Conservation (phyloP, 148 eudicot species). For the Amaranthus palmeri region DNA sequence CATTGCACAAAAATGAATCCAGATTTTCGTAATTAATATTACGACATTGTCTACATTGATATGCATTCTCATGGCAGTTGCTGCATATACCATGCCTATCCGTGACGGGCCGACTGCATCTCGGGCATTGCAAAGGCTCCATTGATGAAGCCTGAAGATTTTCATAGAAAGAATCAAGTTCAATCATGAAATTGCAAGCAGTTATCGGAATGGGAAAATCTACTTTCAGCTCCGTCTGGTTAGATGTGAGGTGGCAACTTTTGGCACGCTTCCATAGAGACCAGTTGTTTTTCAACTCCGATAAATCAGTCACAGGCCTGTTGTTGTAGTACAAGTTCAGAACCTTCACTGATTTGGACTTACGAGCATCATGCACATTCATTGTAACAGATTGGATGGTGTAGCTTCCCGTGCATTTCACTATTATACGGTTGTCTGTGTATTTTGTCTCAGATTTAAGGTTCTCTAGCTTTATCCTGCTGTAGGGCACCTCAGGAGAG, state of each 20-base stretch:
- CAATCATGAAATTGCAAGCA: slow-evolving; percentile 99
- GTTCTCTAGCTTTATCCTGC: slow-evolving; percentile 95
- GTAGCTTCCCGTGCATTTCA: slow-evolving; percentile 98
- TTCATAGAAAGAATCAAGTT: slow-evolving; percentile 95
- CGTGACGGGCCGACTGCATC: slow-evolving; percentile 96
- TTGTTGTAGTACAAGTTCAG: slow-evolving; percentile 95
- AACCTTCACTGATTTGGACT: slow-evolving; percentile 97
- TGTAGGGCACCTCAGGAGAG: slow-evolving; percentile 93
- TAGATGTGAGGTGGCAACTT: slow-evolving; percentile 89
- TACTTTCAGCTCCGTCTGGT: slow-evolving; percentile 91
- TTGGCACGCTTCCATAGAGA: slow-evolving; percentile 99
- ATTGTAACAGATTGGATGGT: slow-evolving; percentile 96
- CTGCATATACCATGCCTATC: slow-evolving; percentile 96
- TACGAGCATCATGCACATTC: slow-evolving; percentile 99
- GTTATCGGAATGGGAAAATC: slow-evolving; percentile 98
- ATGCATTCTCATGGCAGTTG: slow-evolving; percentile 99
- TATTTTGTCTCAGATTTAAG: slow-evolving; percentile 94
- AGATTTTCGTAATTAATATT: slow-evolving; percentile 96
- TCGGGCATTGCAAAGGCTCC: slow-evolving; percentile 97
- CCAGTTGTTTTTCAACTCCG: slow-evolving; percentile 98
- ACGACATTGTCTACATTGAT: slow-evolving; percentile 98
- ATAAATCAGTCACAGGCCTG: slow-evolving; percentile 95
- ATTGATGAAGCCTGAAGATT: slow-evolving; percentile 98
- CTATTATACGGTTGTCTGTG: slow-evolving; percentile 97
- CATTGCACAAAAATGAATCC: slow-evolving; percentile 97